Evolutionary conservation across 768 basidiomycete species (phyloP), one percentile per base, ranked within the genome.

Genomic region (Russula griseocarnosa): DNA sequence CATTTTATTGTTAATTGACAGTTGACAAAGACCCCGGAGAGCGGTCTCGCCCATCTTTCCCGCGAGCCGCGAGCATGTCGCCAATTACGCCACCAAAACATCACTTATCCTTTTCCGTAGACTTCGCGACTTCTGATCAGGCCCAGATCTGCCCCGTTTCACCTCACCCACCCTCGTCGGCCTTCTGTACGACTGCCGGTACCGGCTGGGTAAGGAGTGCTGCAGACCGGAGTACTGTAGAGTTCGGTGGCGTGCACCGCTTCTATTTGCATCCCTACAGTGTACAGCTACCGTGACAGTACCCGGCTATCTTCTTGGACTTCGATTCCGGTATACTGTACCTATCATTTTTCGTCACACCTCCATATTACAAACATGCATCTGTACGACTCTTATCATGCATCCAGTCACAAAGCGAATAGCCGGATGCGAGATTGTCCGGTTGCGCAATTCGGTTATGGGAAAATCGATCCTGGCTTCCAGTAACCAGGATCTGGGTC

Each of bases 1-100:
- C 40, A 64, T 61, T 65, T 65, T 65, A 65, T 65, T 61, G 50
- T 56, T 46, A 50, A 59, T 50, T 40, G 53, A 47, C 6, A 1
- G 49, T 56, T 65, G 58, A 65, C 63, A 60, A 65, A 65, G 64
- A 65, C 64, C 64, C 64, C 64, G 64, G 64, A 61, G 30, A 60
- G 58, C 13, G 4, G 36, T 55, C 51, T 50, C 24, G 49, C 14
- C 24, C 22, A 5, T n/a, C 22, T 14, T 22, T 6, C 11, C 10
- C n/a, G 22, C 22, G 44, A n/a, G 40, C 56, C 51, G 32, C 46
- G 28, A 11, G n/a, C 38, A 40, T 30, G 50, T 64, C 66, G 66
- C 66, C 55, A 20, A 67, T 65, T 65, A 65, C 30, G 47, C 46
- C 54, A 61, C 53, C 1, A 16, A 16, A 10, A 3, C 26, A 22